Conservation (phyloP, 306 rosid genomes). For the Gleditsia sinensis region DNA sequence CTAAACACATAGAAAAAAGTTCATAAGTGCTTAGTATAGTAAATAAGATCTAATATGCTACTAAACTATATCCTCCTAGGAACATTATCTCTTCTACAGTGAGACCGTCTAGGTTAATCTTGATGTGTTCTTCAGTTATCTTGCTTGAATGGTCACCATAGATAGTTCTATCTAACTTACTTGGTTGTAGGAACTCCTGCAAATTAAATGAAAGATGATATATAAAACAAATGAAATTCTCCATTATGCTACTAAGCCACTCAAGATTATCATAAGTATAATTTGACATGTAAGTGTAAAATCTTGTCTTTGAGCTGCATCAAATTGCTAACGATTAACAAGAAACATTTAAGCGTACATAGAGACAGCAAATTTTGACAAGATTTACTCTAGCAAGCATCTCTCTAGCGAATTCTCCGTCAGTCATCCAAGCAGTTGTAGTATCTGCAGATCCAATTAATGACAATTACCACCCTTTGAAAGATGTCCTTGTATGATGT, state of each 20-base stretch:
- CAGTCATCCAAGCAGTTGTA: constrained; percentile 50
- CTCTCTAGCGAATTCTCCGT: constrained; percentile 65
- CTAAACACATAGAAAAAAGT: too few species aligned
- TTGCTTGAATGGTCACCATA: constrained; percentile 67
- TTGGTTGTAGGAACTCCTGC: constrained; percentile 72
- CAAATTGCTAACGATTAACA: not conserved
- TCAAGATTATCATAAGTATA: too few species aligned
- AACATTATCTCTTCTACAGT: constrained; percentile 61
- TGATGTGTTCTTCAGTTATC: constrained; percentile 50
- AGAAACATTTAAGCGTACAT: constrained; percentile 35
- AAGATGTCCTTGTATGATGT: too few species aligned
- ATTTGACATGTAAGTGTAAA: too few species aligned
- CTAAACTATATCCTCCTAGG: too few species aligned
- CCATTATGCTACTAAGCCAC: too few species aligned
- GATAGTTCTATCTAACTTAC: constrained; percentile 56
- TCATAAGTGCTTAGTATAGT: too few species aligned
- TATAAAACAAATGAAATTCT: too few species aligned
- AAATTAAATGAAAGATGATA: too few species aligned
- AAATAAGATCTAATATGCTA: too few species aligned
- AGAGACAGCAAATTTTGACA: constrained; percentile 44
- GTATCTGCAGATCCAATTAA: constrained; percentile 42
- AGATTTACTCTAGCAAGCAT: constrained; percentile 69
- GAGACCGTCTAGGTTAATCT: constrained; percentile 56
- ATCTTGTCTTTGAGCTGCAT: too few species aligned
- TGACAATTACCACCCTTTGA: too few species aligned